Evolutionary conservation across 371 early-diverging fungal genomes (phyloP), one percentile per base, ranked within the genome.

Genomic region (Mortierella sp.): DNA sequence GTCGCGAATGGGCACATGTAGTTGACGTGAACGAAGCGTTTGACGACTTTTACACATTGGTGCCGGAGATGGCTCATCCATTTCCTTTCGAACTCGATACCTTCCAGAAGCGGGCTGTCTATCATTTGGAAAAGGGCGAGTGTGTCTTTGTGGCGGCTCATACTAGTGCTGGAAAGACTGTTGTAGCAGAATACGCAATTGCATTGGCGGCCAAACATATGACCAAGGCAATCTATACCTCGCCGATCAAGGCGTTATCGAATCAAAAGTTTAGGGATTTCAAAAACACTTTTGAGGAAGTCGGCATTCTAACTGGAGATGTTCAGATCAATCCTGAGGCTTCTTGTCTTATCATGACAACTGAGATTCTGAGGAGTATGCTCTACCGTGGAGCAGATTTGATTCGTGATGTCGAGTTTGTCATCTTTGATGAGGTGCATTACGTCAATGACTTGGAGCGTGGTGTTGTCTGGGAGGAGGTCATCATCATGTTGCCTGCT

Each of bases 401-500:
- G 57, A 93, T 99, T 65, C 93, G 98, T 50, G 98, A 98, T 77
- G 97, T 99, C 4, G 99, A 98, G 84, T 99, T 97, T 94, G 99
- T 99, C 22, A 96, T 99, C 60, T 99, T 99, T 89, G 99, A 99
- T 84, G 99, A 99, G 87, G 97, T 98, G 21, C 99, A 99, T 83
- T 99, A 99, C 86, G 93, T 99, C 40, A 99, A 99, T 76, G 99
- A 99, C 85, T 65, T 91, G n/a, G 98, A 96, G 91, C 92, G 99
- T 74, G 99, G 99, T 65, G 99, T 99, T 3, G 99, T 99, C 9
- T 99, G 99, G 99, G 99, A 99, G 86, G 99, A 99, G 85, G 98
- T 98, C n/a, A 98, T 99, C 67, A 99, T 99, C 76, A 97, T 99
- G 98, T 87, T 99, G 6, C 99, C 98, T 4, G 90, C 94, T 0